These are phyloP conservation scores for Sporothrix schenckii DNA, from an alignment of 2,329 filamentous ascomycete species.

Conservation along the genomic window DNA sequence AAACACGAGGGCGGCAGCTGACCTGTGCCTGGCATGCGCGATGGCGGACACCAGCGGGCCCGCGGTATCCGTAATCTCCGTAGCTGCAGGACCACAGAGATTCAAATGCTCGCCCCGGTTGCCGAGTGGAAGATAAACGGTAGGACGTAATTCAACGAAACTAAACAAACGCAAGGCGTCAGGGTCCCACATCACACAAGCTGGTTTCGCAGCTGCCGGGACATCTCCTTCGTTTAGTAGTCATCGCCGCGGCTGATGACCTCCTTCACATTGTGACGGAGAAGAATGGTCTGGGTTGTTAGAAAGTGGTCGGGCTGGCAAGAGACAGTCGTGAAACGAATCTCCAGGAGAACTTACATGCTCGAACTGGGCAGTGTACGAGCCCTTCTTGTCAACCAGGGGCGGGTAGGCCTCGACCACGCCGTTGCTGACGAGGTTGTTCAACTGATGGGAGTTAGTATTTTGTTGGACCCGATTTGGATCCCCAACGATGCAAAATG, in stretches of 20 bases:
- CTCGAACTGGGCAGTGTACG: conserved; percentile 91
- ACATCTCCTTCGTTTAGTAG: conserved; percentile 57
- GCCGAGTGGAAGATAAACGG: neutral
- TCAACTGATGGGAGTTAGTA: conserved; percentile 59
- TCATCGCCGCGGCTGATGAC: conserved; percentile 85
- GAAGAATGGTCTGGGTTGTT: conserved; percentile 66
- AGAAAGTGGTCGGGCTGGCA: neutral
- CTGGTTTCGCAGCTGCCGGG: conserved; percentile 17
- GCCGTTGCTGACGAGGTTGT: conserved; percentile 78
- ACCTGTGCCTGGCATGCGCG: neutral
- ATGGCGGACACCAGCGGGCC: neutral
- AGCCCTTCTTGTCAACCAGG: conserved; percentile 88
- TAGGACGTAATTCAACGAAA: neutral
- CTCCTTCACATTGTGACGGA: conserved; percentile 81
- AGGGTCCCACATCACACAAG: neutral
- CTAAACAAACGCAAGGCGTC: conserved; percentile 5
- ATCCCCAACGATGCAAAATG: neutral
- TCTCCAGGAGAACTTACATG: conserved; percentile 65
- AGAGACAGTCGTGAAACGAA: too few species aligned
- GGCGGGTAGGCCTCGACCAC: conserved; percentile 91
- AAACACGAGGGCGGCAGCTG: neutral
- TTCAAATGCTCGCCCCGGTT: neutral
- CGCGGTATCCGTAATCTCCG: neutral
- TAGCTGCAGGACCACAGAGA: neutral
- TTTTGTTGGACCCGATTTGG: too few species aligned